phyloP scores from a whole-genome alignment of 345 rosid genomes.

The Tarenaya hassleriana region DNA sequence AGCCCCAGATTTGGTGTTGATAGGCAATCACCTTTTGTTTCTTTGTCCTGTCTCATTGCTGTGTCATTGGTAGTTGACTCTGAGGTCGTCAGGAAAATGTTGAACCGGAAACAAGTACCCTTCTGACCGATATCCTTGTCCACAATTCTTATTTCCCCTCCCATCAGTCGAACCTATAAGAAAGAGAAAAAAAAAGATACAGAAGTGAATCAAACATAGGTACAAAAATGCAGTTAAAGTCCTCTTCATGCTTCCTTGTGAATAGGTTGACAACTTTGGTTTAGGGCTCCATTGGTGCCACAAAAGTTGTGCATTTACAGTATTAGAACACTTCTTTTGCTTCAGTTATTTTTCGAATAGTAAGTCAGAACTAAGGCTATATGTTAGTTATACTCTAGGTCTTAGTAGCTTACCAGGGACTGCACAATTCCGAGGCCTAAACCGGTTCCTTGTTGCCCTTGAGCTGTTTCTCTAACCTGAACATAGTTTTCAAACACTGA shows the following conservation, averaged over 20 bases:
- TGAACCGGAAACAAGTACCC: conserved; percentile 83
- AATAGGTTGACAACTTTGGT: no score
- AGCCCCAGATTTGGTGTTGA: conserved; percentile 20
- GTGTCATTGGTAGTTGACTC: conserved; percentile 18
- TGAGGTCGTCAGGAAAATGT: conserved; percentile 32
- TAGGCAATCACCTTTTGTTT: conserved; percentile 22
- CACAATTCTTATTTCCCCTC: conserved; percentile 66
- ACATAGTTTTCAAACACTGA: conserved; percentile 72
- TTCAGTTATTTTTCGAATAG: no score
- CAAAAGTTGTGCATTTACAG: not conserved
- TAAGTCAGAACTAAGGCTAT: no score
- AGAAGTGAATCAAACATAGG: not conserved
- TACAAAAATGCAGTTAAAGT: no score
- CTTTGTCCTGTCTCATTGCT: conserved; percentile 21
- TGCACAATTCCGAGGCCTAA: conserved; percentile 87
- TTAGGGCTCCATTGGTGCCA: not conserved
- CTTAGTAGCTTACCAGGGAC: conserved; percentile 47
- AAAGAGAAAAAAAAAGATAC: not conserved
- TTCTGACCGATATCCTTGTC: conserved; percentile 50
- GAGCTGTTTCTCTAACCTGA: conserved; percentile 66
- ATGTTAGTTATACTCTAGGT: not conserved
- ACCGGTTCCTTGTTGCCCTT: conserved; percentile 65
- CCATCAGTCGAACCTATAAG: conserved; percentile 65
- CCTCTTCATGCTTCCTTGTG: no score
- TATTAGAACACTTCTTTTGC: no score